Evolutionary conservation across 2,329 filamentous ascomycete species (phyloP).

Genomic region (Paecilomyces dactylethromorphus): DNA sequence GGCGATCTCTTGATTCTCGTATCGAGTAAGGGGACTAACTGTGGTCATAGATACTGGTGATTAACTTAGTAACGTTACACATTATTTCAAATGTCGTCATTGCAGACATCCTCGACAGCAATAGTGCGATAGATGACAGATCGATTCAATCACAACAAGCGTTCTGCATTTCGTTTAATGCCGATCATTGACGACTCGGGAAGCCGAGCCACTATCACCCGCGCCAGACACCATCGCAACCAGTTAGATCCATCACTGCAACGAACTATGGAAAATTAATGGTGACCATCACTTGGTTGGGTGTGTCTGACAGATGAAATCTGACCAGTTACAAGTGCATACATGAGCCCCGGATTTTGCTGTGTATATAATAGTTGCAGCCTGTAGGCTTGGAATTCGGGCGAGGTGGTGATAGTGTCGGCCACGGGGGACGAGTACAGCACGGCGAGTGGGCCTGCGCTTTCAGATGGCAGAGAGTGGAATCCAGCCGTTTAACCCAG

Average conservation of each 20-base stretch:
- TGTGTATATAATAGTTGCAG: background rate
- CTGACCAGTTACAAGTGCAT: background rate
- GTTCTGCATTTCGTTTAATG: background rate
- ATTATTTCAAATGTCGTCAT: background rate
- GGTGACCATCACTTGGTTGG: background rate
- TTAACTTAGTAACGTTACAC: too few species aligned
- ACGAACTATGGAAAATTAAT: background rate
- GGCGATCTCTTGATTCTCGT: too few species aligned
- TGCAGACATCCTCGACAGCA: background rate
- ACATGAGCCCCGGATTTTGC: background rate
- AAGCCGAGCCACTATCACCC: background rate
- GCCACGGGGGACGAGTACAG: background rate
- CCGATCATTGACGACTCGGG: background rate
- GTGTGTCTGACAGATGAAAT: background rate
- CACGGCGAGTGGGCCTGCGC: background rate
- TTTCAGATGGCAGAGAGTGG: background rate
- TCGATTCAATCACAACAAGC: background rate
- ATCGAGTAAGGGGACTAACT: too few species aligned
- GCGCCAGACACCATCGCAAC: background rate
- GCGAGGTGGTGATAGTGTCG: background rate
- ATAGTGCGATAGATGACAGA: background rate
- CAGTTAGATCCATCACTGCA: background rate
- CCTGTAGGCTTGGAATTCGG: background rate
- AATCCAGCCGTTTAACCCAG: background rate
- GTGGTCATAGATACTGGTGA: too few species aligned